These are phyloP conservation scores for Carex myosuroides DNA, from an alignment of 176 grass and related monocot species.

Conservation along the genomic window DNA sequence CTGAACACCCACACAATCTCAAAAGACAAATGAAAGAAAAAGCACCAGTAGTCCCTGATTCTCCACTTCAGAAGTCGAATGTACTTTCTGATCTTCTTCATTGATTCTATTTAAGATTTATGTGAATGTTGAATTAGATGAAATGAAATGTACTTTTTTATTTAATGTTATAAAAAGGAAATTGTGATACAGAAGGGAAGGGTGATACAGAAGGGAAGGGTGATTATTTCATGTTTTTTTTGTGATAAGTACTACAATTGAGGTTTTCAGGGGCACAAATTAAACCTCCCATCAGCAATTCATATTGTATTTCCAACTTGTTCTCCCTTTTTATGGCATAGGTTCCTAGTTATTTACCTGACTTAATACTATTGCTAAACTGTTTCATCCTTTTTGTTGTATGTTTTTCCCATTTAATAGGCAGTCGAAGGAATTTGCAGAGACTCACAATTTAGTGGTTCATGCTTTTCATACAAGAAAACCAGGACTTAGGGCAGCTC, in stretches of 20 bases:
- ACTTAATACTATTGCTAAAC: not conserved
- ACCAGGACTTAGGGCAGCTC: slow-evolving; percentile 64
- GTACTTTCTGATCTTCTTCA: not conserved
- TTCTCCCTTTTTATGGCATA: not conserved
- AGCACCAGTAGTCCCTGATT: not conserved
- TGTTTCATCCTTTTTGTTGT: slow-evolving; percentile 5
- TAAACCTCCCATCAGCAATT: not conserved
- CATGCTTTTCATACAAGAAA: slow-evolving; percentile 63
- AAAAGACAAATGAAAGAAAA: too few species aligned
- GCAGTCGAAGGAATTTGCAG: slow-evolving; percentile 55
- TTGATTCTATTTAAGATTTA: not conserved
- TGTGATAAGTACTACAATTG: not conserved
- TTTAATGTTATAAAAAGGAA: not conserved
- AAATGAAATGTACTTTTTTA: not conserved
- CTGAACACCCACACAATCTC: too few species aligned
- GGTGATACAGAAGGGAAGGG: not conserved
- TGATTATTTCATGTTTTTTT: not conserved
- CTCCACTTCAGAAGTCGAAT: not conserved
- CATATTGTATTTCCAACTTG: not conserved
- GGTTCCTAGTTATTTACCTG: too few species aligned
- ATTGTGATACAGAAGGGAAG: not conserved
- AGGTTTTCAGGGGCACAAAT: not conserved
- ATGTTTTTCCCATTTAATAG: slow-evolving; percentile 35
- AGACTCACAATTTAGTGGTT: slow-evolving; percentile 47
- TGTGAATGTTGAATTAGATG: not conserved